Evolutionary conservation across 2,329 filamentous ascomycete species (phyloP), one percentile per base, ranked within the genome.

Genomic region (Scedosporium aurantiacum): DNA sequence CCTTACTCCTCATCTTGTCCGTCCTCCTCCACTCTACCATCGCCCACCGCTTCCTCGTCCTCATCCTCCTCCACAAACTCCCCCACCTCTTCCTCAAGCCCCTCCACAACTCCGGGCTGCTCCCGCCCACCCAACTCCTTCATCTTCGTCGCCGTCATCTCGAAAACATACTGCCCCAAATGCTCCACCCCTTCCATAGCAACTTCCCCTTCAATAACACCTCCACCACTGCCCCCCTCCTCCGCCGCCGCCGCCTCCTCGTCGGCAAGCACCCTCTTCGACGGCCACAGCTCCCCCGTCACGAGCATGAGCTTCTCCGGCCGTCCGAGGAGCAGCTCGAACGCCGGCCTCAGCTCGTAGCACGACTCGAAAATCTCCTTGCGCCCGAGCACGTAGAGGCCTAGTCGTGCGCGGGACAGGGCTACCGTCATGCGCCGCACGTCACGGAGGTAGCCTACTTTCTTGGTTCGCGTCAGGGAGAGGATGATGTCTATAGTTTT

Each of bases 361-460:
- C 90, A 95, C 1, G 87, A 82, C 72, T 96, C 91, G 68, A 97
- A 99, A 2, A 97, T 86, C 63, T 88, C 85, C 41, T 90, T 85
- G 32, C 94, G 88, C 50, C 94, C 94, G 10, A 99, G 83, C 61
- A 99, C 86, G 72, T 97, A 99, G 3, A 99, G 79, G 5, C 94
- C 94, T 1, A 99, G 80, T 3, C 94, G 85, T 23, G 94, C 93
- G 63, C 95, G 90, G 2, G 93, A 97, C 3, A 99, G 82, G 0
- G 93, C 94, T 56, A 99, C 94, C 0, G 94, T 99, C 63, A 99
- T 83, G 62, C 94, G 90, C 55, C 94, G 89, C 64, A 97, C 86
- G 70, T 97, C 93, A 65, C 95, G 88, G 7, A 99, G 82, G 72
- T 97, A 99, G 60, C 94, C 94, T 7, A 95, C 90, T 21, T 88